These are phyloP conservation scores for Crithidia expoeki DNA, from an alignment of 208 protist genomes.

Conservation along the genomic window DNA sequence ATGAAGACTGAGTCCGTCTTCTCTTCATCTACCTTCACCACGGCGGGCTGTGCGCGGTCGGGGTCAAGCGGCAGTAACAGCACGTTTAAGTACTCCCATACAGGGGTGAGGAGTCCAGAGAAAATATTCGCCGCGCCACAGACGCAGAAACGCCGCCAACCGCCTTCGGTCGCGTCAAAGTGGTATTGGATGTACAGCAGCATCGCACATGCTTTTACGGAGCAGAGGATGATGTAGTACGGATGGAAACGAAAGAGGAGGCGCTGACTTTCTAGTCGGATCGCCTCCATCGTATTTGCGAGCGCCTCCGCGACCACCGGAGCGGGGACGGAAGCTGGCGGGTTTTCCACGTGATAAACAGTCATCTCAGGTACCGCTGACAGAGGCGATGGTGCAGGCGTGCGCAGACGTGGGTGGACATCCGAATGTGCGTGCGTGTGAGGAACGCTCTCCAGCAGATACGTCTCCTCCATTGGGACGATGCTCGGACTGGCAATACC, in stretches of 20 bases:
- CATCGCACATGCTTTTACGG: conserved; percentile 57
- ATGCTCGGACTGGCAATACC: conserved; percentile 17
- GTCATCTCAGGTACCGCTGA: background rate
- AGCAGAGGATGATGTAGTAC: conserved; percentile 57
- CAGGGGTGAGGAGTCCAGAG: conserved; percentile 50
- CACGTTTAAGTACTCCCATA: conserved; percentile 54
- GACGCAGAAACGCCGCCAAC: conserved; percentile 62
- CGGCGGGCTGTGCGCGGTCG: conserved; percentile 8
- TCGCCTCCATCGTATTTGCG: conserved; percentile 37
- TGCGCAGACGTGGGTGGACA: background rate
- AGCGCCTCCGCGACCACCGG: conserved; percentile 50
- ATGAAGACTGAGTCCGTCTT: conserved; percentile 54
- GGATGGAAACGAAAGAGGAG: conserved; percentile 56
- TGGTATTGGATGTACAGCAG: conserved; percentile 70
- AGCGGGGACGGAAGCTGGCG: conserved; percentile 41
- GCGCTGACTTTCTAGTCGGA: conserved; percentile 50
- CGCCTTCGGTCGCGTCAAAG: conserved; percentile 45
- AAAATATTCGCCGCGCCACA: conserved; percentile 64
- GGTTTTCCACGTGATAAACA: conserved; percentile 24
- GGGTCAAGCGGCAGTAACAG: conserved; percentile 48
- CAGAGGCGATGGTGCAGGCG: background rate
- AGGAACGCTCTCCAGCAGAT: background rate
- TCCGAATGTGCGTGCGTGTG: background rate
- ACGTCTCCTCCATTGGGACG: background rate
- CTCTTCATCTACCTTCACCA: conserved; percentile 48